Base-by-base conservation (phyloP, 108 stramenopile species). In the Cyclotella choctawhatcheeana region DNA sequence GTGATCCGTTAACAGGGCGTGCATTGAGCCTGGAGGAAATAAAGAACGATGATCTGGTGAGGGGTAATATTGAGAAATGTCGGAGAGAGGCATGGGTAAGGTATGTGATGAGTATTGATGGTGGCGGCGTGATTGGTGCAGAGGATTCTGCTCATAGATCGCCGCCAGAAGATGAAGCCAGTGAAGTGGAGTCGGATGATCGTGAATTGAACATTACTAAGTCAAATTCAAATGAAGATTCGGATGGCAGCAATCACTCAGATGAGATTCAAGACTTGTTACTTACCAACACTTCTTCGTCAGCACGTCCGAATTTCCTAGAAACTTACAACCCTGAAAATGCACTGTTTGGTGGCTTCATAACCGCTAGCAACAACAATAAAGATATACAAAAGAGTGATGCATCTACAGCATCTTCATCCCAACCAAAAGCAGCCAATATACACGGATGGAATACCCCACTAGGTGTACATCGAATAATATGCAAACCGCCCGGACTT, bases 361-460 rank as follows among this genome's bases (percentile, higher is more conserved):
- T n/a, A n/a, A 22, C 20, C 51, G 24, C 20, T 5, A 52, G 22
- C 51, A 5, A 2, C 51, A 50, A 50, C 25, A 27, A 27, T 17
- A 54, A 54, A 27, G 24, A 52, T 22, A 10, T 21, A 18, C 20
- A 22, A 52, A 29, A 30, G 30, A 56, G 29, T 14, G 55, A 56
- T 13, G 30, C 55, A 44, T 45, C 34, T 22, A 16, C 61, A 45
- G 43, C 40, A 31, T 27, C n/a, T n/a, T n/a, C 32, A 27, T 18
- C 44, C 17, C 30, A 5, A 54, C 26, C 40, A n/a, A 13, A 10
- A 44, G 12, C 55, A 30, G 31, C 13, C 29, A 56, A 56, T 30
- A 56, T 56, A 4, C 55, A 81, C 37, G 80, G 80, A 43, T 81
- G 80, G 80, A 64, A 48, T 44, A 72, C 67, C 21, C 80, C 73